A percentile compares a stretch with the other conserved stretches of the same genome.
These are phyloP conservation scores for Aspergillus nidulans DNA, from an alignment of 495 filamentous ascomycete species.

Conservation along the genomic window DNA sequence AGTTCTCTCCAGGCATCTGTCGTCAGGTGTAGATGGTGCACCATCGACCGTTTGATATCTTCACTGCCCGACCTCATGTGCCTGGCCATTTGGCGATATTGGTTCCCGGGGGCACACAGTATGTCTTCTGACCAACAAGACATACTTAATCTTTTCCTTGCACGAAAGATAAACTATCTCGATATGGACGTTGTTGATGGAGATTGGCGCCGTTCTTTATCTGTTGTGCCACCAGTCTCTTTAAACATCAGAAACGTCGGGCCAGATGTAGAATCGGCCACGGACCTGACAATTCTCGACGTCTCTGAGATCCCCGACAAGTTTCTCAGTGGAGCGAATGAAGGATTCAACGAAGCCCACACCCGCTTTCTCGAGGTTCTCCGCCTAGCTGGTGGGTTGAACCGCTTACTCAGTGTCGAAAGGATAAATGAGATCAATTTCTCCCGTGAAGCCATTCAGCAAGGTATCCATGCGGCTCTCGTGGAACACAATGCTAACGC, in stretches of 20 bases:
- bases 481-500: conserved; percentile 25
- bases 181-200: conserved; percentile 18
- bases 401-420: not conserved
- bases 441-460: conserved; percentile 27
- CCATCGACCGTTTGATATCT: conserved; percentile 23
- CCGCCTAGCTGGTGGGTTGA: conserved; percentile 28
- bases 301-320: conserved; percentile 22
- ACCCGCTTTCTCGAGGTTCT: conserved; percentile 31
- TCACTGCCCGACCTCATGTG: conserved; percentile 33
- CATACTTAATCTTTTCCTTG: conserved; percentile 22
- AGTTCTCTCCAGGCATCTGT: conserved; percentile 27
- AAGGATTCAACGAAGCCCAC: conserved; percentile 6
- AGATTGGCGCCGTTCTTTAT: conserved; percentile 14
- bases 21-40: conserved; percentile 38
- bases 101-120: conserved; percentile 26
- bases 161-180: conserved; percentile 7
- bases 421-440: conserved; percentile 8
- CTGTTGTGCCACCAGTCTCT: conserved; percentile 19
- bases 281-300: conserved; percentile 9
- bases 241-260: conserved; percentile 13
- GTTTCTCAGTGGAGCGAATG: conserved; percentile 19
- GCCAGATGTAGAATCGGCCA: not conserved
- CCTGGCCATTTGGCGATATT: conserved; percentile 29
- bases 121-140: conserved; percentile 21
- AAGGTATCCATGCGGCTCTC: conserved; percentile 36